These are phyloP conservation scores for Saccharomycodes ludwigii DNA, from an alignment of 805 yeast species.

Conservation along the genomic window DNA sequence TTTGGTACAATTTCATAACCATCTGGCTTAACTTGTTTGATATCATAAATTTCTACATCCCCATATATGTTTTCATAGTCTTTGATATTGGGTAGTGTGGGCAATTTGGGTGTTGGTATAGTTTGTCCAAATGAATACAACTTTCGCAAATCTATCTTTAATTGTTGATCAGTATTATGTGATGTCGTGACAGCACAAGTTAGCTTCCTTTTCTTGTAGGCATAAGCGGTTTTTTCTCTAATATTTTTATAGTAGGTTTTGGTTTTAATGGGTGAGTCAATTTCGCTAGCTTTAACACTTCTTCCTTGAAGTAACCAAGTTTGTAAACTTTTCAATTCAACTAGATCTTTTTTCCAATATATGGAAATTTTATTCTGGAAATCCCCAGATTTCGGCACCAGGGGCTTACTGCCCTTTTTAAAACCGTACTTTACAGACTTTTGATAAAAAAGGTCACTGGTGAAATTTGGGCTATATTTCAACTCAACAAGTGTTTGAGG, in stretches of 20 bases:
- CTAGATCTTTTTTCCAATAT: slow-evolving; percentile 11
- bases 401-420: no score
- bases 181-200: no score
- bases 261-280: slow-evolving; percentile 8
- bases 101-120: slow-evolving; percentile 10
- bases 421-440: no score
- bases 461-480: slow-evolving; percentile 5
- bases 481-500: slow-evolving; percentile 11
- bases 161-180: no score
- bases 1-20: slow-evolving; percentile 11
- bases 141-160: slow-evolving; percentile 11
- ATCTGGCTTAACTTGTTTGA: slow-evolving; percentile 9
- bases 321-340: slow-evolving; percentile 12
- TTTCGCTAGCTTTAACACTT: slow-evolving; percentile 6
- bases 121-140: slow-evolving; percentile 17
- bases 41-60: slow-evolving; percentile 14
- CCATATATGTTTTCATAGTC: slow-evolving; percentile 13
- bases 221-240: no score
- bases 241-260: no score
- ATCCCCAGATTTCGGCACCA: slow-evolving; percentile 3
- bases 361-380: slow-evolving; percentile 4
- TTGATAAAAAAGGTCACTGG: slow-evolving; percentile 2
- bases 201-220: slow-evolving; percentile 3
- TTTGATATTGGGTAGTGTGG: slow-evolving; percentile 9
- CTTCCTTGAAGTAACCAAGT: slow-evolving; percentile 20